Conservation (phyloP, 805 yeast genomes). For the Metschnikowia matae region DNA sequence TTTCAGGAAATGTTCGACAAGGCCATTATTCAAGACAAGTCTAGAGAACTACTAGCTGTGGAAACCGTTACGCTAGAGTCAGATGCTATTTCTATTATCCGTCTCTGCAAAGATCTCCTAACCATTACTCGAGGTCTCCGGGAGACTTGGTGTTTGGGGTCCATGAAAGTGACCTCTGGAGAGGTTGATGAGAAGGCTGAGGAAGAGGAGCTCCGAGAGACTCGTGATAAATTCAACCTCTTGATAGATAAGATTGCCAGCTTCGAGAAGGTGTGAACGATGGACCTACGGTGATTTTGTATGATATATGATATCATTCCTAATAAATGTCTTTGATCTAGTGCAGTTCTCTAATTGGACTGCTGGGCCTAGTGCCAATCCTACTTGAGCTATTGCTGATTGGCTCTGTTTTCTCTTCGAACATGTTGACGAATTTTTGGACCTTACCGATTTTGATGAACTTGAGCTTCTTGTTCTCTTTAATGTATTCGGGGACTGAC, state of each 20-base stretch:
- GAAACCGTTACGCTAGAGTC: conserved; percentile 55
- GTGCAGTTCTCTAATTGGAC: conserved; percentile 9
- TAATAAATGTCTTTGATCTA: not conserved
- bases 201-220: conserved; percentile 20
- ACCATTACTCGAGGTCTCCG: conserved; percentile 45
- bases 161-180: conserved; percentile 34
- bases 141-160: conserved; percentile 57
- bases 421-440: conserved; percentile 41
- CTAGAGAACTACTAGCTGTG: conserved; percentile 43
- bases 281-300: not conserved
- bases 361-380: conserved; percentile 14
- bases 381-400: conserved; percentile 13
- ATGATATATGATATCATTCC: not conserved
- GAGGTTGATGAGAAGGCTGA: conserved; percentile 15
- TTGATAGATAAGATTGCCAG: conserved; percentile 15
- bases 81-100: conserved; percentile 46
- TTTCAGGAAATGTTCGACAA: conserved; percentile 52
- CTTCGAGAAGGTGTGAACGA: conserved; percentile 5
- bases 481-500: conserved; percentile 31
- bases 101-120: conserved; percentile 51
- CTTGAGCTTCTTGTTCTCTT: conserved; percentile 40
- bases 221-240: conserved; percentile 28
- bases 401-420: conserved; percentile 31
- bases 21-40: conserved; percentile 38
- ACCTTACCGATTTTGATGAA: conserved; percentile 45